Percentiles rank a stretch among this genome's conserved stretches.
Evolutionary conservation across 805 yeast species (phyloP).

Genomic region (Candida maltosa): DNA sequence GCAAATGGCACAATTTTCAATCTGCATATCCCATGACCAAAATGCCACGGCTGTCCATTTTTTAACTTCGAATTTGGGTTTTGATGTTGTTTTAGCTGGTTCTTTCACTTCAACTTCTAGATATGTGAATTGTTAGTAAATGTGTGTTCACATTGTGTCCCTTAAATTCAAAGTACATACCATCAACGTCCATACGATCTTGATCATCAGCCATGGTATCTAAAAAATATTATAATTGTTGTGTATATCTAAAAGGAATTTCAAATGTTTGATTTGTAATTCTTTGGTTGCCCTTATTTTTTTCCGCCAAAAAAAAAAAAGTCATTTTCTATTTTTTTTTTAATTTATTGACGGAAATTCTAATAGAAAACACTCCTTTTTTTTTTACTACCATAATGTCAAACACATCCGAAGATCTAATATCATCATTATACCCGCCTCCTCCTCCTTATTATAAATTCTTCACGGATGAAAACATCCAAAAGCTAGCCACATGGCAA

Average conservation of each 20-base stretch:
- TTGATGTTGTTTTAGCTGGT: slow-evolving; percentile 8
- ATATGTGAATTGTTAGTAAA: neutral
- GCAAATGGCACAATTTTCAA: slow-evolving; percentile 97
- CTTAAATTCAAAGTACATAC: slow-evolving; percentile 1
- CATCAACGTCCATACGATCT: slow-evolving; percentile 8
- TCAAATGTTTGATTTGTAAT: too few species aligned
- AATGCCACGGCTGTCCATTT: slow-evolving; percentile 99
- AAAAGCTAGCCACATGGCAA: slow-evolving; percentile 32
- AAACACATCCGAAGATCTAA: slow-evolving; percentile 26
- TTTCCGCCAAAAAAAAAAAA: too few species aligned
- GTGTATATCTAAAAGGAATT: too few species aligned
- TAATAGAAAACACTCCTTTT: too few species aligned
- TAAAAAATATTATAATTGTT: too few species aligned
- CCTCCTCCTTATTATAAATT: slow-evolving; percentile 82
- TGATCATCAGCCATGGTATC: slow-evolving; percentile 5
- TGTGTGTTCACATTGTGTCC: neutral
- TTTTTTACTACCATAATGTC: too few species aligned
- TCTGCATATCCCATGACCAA: slow-evolving; percentile 95
- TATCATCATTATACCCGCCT: slow-evolving; percentile 83
- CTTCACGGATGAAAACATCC: slow-evolving; percentile 69
- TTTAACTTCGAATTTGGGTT: slow-evolving; percentile 85
- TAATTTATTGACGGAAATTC: too few species aligned
- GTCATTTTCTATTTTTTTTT: too few species aligned
- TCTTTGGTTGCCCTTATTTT: too few species aligned
- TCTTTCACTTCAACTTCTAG: neutral